Conservation (phyloP, 2,329 filamentous ascomycete genomes). For the Cercospora berteroae region DNA sequence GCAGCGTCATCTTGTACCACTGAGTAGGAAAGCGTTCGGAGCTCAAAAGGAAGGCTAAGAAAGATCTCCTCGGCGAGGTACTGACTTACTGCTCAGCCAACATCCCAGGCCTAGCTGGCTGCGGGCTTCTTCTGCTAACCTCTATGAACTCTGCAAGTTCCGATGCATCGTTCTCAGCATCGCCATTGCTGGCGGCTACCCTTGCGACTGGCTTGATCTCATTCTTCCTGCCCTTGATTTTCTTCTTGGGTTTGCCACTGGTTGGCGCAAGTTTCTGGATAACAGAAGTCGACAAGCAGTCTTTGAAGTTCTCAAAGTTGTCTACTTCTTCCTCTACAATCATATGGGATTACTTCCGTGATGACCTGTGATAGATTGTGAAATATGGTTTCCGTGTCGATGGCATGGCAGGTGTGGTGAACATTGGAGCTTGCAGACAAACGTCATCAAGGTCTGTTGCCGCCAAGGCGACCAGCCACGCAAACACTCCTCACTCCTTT, state of each 20-base stretch:
- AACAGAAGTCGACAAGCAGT: slow-evolving; percentile 68
- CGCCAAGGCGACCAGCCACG: not conserved
- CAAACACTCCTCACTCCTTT: not conserved
- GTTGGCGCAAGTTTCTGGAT: slow-evolving; percentile 58
- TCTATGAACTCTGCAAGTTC: slow-evolving; percentile 79
- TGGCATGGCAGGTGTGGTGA: not conserved
- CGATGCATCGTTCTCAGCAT: slow-evolving; percentile 51
- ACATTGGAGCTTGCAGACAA: not conserved
- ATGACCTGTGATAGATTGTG: not conserved
- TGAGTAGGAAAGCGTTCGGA: slow-evolving; percentile 63
- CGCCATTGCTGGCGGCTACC: slow-evolving; percentile 3
- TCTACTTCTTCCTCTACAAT: slow-evolving; percentile 41
- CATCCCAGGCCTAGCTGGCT: not conserved
- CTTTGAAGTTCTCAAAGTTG: slow-evolving; percentile 69
- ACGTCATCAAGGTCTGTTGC: not conserved
- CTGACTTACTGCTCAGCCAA: slow-evolving; percentile 34
- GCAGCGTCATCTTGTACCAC: slow-evolving; percentile 50
- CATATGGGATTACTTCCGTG: slow-evolving; percentile 24
- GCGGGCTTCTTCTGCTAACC: slow-evolving; percentile 37
- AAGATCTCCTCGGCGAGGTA: slow-evolving; percentile 73
- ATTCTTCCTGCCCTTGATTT: slow-evolving; percentile 43
- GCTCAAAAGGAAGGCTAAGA: slow-evolving; percentile 57
- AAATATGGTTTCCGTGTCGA: not conserved
- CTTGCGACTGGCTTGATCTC: slow-evolving; percentile 38
- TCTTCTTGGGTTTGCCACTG: slow-evolving; percentile 48